Conservation (phyloP, 2,329 filamentous ascomycete species). For the Chalara sp. region DNA sequence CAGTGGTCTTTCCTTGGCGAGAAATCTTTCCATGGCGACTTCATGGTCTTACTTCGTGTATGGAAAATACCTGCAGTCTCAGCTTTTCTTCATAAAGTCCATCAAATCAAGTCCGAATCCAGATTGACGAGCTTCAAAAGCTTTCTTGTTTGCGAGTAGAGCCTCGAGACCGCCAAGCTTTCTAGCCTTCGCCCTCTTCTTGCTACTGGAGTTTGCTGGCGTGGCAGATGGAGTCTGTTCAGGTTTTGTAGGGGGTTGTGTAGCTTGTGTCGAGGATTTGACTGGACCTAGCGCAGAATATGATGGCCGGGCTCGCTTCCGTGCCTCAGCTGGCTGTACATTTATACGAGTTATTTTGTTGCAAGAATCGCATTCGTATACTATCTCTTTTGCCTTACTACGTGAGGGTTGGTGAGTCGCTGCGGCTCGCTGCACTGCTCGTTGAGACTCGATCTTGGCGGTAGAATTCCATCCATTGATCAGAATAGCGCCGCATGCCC, state of each 20-base stretch:
- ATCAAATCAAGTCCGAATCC: constrained; percentile 30
- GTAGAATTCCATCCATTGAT: constrained; percentile 36
- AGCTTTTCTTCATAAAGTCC: constrained; percentile 30
- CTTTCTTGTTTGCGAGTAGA: constrained; percentile 37
- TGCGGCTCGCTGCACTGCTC: background rate
- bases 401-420: background rate
- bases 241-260: background rate
- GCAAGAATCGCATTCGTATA: constrained; percentile 24
- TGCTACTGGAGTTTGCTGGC: constrained; percentile 47
- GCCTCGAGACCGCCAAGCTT: constrained; percentile 59
- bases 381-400: constrained; percentile 8
- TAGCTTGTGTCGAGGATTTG: background rate
- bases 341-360: constrained; percentile 16
- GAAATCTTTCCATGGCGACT: no score
- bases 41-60: no score
- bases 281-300: background rate
- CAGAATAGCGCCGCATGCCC: constrained; percentile 54
- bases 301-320: background rate
- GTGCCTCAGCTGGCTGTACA: constrained; percentile 1
- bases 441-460: constrained; percentile 9
- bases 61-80: no score
- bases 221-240: background rate
- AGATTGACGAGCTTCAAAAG: constrained; percentile 8
- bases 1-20: no score
- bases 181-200: constrained; percentile 57